Evolutionary conservation across 1,284 basidiomycete genomes (phyloP).

Genomic region (Ceratobasidium sp.): DNA sequence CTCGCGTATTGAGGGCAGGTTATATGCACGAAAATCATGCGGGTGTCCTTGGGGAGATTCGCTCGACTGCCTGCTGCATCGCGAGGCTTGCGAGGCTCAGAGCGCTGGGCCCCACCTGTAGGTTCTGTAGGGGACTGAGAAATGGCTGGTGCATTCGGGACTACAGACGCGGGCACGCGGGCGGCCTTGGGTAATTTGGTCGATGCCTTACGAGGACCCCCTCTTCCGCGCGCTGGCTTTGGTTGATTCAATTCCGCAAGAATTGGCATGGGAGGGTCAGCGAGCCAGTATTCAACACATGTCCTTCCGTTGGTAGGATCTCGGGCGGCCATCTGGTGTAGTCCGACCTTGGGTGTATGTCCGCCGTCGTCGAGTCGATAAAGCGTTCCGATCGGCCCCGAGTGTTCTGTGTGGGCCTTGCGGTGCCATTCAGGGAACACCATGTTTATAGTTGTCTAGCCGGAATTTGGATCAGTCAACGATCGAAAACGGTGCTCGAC

Average conservation of each 20-base stretch:
- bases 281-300: constrained; percentile 37
- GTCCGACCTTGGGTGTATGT: constrained; percentile 21
- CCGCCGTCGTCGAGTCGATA: constrained; percentile 40
- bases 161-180: no score
- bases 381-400: constrained; percentile 32
- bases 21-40: constrained; percentile 38
- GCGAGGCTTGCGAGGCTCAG: neutral
- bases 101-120: neutral
- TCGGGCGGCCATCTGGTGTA: constrained; percentile 22
- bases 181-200: neutral
- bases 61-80: constrained; percentile 35
- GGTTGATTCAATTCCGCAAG: constrained; percentile 19
- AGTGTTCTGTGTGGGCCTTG: constrained; percentile 32
- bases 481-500: no score
- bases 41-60: constrained; percentile 15
- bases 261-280: constrained; percentile 36
- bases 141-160: neutral
- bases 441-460: neutral
- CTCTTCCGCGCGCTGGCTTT: constrained; percentile 5
- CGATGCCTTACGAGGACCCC: neutral
- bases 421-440: constrained; percentile 39
- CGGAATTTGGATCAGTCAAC: neutral
- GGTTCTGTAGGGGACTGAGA: neutral
- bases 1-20: constrained; percentile 27
- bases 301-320: constrained; percentile 26